phyloP scores from a whole-genome alignment of 2,329 filamentous ascomycete genomes.

The Colletotrichum tamarilloi region DNA sequence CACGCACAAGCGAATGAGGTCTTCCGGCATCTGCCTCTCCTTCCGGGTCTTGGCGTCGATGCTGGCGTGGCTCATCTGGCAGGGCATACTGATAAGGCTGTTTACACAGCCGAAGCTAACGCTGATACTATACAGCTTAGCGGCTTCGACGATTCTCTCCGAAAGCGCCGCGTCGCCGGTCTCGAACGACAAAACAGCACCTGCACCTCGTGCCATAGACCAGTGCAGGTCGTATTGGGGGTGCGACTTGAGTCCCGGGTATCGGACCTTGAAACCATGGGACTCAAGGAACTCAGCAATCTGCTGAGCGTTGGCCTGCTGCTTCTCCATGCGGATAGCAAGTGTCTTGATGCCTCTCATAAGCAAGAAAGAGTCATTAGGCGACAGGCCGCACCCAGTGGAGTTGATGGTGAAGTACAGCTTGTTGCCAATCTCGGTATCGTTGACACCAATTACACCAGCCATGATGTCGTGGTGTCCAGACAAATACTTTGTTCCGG shows the following conservation, averaged over 20 bases:
- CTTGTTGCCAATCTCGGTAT: slow-evolving; percentile 82
- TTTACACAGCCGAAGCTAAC: slow-evolving; percentile 99
- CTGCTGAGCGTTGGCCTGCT: slow-evolving; percentile 89
- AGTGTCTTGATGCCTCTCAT: slow-evolving; percentile 97
- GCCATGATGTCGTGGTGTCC: slow-evolving; percentile 99
- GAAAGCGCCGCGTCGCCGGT: slow-evolving; percentile 87
- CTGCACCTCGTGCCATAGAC: slow-evolving; percentile 93
- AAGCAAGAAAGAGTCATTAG: slow-evolving; percentile 95
- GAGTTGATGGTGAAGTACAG: slow-evolving; percentile 98
- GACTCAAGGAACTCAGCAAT: slow-evolving; percentile 94
- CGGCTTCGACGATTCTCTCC: slow-evolving; percentile 93
- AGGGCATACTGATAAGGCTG: slow-evolving; percentile 98
- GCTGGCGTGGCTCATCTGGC: slow-evolving; percentile 98
- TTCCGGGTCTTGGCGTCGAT: slow-evolving; percentile 94
- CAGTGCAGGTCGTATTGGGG: slow-evolving; percentile 97
- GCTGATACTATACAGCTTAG: slow-evolving; percentile 92
- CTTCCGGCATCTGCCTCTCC: slow-evolving; percentile 93
- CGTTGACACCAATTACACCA: slow-evolving; percentile 93
- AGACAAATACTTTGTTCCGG: slow-evolving; percentile 96
- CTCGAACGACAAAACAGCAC: slow-evolving; percentile 95
- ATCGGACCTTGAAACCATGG: slow-evolving; percentile 93
- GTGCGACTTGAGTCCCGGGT: slow-evolving; percentile 92
- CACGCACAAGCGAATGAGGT: slow-evolving; percentile 94
- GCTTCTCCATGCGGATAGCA: slow-evolving; percentile 98
- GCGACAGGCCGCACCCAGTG: slow-evolving; percentile 91